Percentiles rank a stretch among this genome's conserved stretches.
These are phyloP conservation scores for Neurospora pannonica DNA, from an alignment of 495 filamentous ascomycete species.

Conservation along the genomic window DNA sequence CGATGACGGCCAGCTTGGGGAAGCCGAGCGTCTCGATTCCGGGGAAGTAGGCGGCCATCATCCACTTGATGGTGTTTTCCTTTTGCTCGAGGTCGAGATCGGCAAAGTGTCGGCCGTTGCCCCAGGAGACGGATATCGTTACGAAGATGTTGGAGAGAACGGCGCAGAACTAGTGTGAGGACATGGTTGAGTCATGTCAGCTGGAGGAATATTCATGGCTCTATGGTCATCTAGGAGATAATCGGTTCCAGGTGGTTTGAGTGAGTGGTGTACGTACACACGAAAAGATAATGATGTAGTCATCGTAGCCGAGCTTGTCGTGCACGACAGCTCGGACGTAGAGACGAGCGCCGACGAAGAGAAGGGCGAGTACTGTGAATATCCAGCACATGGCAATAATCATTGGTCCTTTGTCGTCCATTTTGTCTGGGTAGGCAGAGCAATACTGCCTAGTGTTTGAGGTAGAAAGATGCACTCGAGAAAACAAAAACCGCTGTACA, in stretches of 20 bases:
- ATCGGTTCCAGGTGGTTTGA: not conserved
- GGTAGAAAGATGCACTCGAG: not conserved
- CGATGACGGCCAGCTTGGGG: slow-evolving; percentile 36
- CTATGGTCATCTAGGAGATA: not conserved
- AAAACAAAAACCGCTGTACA: not conserved
- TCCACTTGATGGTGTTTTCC: slow-evolving; percentile 21
- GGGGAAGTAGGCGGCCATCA: slow-evolving; percentile 26
- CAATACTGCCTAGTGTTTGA: not conserved
- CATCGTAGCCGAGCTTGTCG: slow-evolving; percentile 6
- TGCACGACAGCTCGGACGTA: slow-evolving; percentile 10
- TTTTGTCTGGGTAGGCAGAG: not conserved
- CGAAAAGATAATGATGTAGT: slow-evolving; percentile 5
- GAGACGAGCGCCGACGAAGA: slow-evolving; percentile 14
- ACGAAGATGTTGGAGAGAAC: slow-evolving; percentile 7
- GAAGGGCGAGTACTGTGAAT: slow-evolving; percentile 6
- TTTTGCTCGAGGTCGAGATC: slow-evolving; percentile 16
- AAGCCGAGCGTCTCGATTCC: slow-evolving; percentile 33
- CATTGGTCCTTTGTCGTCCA: slow-evolving; percentile 4
- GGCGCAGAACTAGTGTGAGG: slow-evolving; percentile 1
- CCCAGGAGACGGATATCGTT: slow-evolving; percentile 7
- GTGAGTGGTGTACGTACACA: not conserved
- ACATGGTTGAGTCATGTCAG: not conserved
- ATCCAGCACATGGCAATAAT: slow-evolving; percentile 8
- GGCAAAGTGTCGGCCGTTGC: slow-evolving; percentile 19
- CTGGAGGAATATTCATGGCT: not conserved